Percentiles rank a stretch among this genome's conserved stretches.
phyloP scores from a whole-genome alignment of 106 monocot genomes.

The Dendrobium catenatum region DNA sequence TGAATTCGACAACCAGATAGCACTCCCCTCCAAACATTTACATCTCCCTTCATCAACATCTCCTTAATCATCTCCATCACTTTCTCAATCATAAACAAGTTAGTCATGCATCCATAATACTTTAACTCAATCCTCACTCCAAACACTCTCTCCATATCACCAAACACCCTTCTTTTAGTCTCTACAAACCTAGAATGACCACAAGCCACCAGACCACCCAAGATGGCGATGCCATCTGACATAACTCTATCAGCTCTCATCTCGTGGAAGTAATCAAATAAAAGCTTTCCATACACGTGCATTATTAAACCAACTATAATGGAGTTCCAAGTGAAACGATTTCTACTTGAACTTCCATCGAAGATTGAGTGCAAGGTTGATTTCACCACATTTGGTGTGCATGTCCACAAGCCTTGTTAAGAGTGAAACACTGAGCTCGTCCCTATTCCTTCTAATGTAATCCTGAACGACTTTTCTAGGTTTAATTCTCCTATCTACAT shows the following conservation, averaged over 20 bases:
- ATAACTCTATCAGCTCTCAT: constrained; percentile 26
- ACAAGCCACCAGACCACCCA: constrained; percentile 44
- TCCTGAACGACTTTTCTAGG: constrained; percentile 30
- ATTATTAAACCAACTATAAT: constrained; percentile 39
- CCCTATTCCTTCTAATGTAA: constrained; percentile 18
- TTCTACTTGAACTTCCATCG: constrained; percentile 19
- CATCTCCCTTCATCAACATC: constrained; percentile 58
- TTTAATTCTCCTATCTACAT: constrained; percentile 35
- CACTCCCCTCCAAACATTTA: constrained; percentile 56
- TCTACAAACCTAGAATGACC: constrained; percentile 41
- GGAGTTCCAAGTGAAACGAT: constrained; percentile 63
- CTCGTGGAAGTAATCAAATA: constrained; percentile 31
- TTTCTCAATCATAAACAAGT: constrained; percentile 43
- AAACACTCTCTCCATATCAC: constrained; percentile 32
- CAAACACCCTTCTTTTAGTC: constrained; percentile 26
- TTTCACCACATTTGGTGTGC: constrained; percentile 60
- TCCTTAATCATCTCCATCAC: constrained; percentile 44
- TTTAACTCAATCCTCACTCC: constrained; percentile 46
- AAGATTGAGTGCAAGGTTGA: constrained; percentile 27
- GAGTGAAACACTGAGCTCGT: constrained; percentile 16
- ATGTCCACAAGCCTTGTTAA: constrained; percentile 47
- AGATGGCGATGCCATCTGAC: constrained; percentile 42
- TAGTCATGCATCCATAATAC: constrained; percentile 69
- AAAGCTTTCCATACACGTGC: constrained; percentile 46
- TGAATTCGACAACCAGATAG: constrained; percentile 57